A percentile compares a stretch with the other conserved stretches of the same genome.
phyloP scores from a whole-genome alignment of 2,329 filamentous ascomycete species.

The Exserohilum rostratum region DNA sequence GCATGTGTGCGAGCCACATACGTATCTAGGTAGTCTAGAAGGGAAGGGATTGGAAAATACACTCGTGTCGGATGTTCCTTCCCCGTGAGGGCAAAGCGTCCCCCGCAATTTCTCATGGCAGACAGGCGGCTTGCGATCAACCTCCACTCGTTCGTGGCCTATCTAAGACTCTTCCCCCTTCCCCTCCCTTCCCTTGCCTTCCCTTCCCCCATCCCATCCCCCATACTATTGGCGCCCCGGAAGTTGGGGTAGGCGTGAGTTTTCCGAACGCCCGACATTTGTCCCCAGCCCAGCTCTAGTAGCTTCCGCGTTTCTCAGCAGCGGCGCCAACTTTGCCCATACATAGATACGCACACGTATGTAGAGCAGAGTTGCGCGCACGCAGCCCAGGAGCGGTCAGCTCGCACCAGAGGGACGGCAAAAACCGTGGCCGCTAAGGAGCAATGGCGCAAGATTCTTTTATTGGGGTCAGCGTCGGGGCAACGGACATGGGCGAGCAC shows the following conservation, averaged over 20 bases:
- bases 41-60: too few relatives aligned
- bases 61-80: constrained; percentile 22
- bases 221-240: too few relatives aligned
- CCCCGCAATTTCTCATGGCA: constrained; percentile 17
- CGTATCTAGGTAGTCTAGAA: too few relatives aligned
- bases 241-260: too few relatives aligned
- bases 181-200: not conserved
- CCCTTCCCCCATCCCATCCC: too few relatives aligned
- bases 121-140: constrained; percentile 1
- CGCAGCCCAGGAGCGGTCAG: constrained; percentile 15
- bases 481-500: constrained; percentile 29
- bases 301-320: constrained; percentile 1
- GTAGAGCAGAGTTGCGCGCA: too few relatives aligned
- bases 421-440: constrained; percentile 21
- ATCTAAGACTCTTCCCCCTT: too few relatives aligned
- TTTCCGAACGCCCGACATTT: too few relatives aligned
- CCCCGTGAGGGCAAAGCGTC: constrained; percentile 24
- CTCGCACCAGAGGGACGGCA: constrained; percentile 9
- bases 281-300: not conserved
- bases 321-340: not conserved
- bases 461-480: constrained; percentile 23
- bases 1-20: too few relatives aligned
- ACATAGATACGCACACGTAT: too few relatives aligned
- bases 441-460: constrained; percentile 16
- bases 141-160: constrained; percentile 18